These are phyloP conservation scores for Apiotrichum gamsii DNA, from an alignment of 1,284 basidiomycete genomes.

Conservation along the genomic window DNA sequence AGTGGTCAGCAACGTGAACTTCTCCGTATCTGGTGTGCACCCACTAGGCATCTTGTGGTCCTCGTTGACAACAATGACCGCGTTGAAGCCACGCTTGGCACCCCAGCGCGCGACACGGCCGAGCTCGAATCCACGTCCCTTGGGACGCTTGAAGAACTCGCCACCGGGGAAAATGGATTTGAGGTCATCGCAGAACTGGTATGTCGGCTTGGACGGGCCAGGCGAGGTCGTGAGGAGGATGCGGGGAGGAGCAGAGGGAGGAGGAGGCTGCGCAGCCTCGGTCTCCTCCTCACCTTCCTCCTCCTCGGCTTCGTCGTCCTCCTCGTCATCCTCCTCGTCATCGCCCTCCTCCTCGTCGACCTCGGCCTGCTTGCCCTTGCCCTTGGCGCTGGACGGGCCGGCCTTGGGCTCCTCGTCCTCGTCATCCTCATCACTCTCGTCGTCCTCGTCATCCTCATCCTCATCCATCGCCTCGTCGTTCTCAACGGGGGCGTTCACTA, in stretches of 20 bases:
- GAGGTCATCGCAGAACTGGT: conserved; percentile 84
- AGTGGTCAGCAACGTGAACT: too few relatives aligned
- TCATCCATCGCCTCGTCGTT: conserved; percentile 12
- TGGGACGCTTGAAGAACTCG: conserved; percentile 83
- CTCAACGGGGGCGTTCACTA: conserved; percentile 24
- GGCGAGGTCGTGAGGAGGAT: conserved; percentile 84
- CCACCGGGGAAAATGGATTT: conserved; percentile 89
- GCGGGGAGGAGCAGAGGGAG: conserved; percentile 64
- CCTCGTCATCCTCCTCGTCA: conserved; percentile 55
- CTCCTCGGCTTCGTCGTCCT: conserved; percentile 20
- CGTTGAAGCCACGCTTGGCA: conserved; percentile 71
- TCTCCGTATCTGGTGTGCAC: conserved; percentile 39
- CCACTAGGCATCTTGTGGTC: conserved; percentile 83
- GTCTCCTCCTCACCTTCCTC: conserved; percentile 16
- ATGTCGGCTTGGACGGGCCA: conserved; percentile 75
- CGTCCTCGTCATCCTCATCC: conserved; percentile 20
- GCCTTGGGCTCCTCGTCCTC: conserved; percentile 47
- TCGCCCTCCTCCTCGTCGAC: conserved; percentile 50
- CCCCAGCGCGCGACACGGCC: conserved; percentile 93
- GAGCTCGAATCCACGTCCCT: conserved; percentile 88
- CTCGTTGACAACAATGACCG: conserved; percentile 89
- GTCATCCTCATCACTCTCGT: conserved; percentile 50
- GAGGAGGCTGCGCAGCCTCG: conserved; percentile 7
- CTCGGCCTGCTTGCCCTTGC: conserved; percentile 8
- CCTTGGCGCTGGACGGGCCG: conserved; percentile 39